These are phyloP conservation scores for Aspergillus persii DNA, from an alignment of 2,329 filamentous ascomycete species.

Conservation along the genomic window DNA sequence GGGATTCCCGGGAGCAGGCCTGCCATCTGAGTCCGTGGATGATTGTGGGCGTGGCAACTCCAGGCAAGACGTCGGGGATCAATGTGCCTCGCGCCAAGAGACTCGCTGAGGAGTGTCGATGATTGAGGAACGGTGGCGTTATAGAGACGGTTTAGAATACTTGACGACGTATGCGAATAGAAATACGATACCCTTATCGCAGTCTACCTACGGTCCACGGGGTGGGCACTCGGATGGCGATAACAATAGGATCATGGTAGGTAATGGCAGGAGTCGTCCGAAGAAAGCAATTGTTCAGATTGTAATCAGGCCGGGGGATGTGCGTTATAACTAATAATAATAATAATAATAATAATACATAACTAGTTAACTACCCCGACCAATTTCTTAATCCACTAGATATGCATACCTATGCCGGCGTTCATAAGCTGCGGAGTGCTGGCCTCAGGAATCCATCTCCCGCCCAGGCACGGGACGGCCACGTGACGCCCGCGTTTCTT, in stretches of 20 bases:
- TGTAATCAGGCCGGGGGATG: neutral
- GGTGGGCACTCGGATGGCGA: neutral
- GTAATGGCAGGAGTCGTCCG: neutral
- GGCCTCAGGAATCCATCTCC: neutral
- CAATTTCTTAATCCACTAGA: too few relatives aligned
- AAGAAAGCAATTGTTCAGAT: neutral
- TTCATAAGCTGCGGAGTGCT: neutral
- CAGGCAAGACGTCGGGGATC: constrained; percentile 2
- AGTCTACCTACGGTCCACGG: neutral
- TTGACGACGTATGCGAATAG: neutral
- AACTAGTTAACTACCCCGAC: too few relatives aligned
- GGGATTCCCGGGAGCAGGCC: neutral
- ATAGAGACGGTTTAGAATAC: neutral
- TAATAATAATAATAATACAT: too few relatives aligned
- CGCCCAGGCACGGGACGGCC: neutral
- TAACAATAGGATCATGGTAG: neutral
- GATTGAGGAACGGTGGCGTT: neutral
- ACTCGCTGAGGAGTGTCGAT: neutral
- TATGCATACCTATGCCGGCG: too few relatives aligned
- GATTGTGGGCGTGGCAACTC: neutral
- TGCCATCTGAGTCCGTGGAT: constrained; percentile 6
- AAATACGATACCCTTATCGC: neutral
- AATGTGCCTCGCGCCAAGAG: constrained; percentile 2
- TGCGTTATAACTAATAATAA: neutral
- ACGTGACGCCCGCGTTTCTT: neutral